phyloP scores from a whole-genome alignment of 1,284 basidiomycete species.

The Cronartium quercuum region DNA sequence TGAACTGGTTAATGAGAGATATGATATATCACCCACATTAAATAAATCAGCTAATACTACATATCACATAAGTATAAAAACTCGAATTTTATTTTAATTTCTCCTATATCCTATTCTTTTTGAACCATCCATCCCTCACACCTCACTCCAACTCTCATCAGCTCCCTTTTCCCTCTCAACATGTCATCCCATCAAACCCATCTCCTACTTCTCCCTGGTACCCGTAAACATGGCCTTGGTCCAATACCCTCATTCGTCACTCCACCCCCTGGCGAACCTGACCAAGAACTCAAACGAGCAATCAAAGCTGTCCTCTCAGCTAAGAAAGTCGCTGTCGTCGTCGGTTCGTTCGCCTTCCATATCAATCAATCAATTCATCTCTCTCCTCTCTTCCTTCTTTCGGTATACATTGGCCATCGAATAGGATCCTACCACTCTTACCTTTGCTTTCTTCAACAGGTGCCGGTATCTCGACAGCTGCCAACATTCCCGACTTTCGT shows the following conservation, averaged over 20 bases:
- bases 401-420: not conserved
- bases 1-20: too few species aligned
- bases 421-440: not conserved
- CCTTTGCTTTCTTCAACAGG: conserved; percentile 53
- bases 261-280: conserved; percentile 1
- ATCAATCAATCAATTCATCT: too few species aligned
- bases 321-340: conserved; percentile 36
- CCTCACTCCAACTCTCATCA: too few species aligned
- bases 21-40: too few species aligned
- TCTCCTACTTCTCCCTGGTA: conserved; percentile 23
- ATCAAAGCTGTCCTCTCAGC: conserved; percentile 36
- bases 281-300: conserved; percentile 20
- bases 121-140: too few species aligned
- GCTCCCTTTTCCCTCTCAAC: not conserved
- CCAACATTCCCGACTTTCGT: conserved; percentile 87
- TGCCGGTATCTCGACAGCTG: conserved; percentile 82
- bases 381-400: not conserved
- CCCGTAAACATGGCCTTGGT: conserved; percentile 12
- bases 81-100: too few species aligned
- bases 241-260: conserved; percentile 32
- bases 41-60: too few species aligned
- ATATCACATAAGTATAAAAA: too few species aligned
- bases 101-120: too few species aligned
- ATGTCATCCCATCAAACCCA: conserved; percentile 9
- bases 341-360: conserved; percentile 23